A percentile compares a stretch with the other conserved stretches of the same genome.
Conservation (phyloP, 2,329 filamentous ascomycete genomes). For the Harringtonia lauricola region DNA sequence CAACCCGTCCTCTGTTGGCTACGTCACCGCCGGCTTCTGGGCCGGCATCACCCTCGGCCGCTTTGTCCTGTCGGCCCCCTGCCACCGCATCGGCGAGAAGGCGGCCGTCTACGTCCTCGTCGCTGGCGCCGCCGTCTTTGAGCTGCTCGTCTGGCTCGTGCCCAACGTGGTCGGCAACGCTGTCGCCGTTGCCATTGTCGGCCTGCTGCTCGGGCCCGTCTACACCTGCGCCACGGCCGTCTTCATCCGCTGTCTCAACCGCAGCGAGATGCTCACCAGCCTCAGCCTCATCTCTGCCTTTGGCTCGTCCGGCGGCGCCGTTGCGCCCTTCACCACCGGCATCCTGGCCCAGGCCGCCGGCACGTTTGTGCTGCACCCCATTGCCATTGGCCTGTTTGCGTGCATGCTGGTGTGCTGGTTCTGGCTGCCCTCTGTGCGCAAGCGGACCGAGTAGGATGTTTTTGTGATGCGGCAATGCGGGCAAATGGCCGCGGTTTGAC, state of each 20-base stretch:
- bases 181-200: slow-evolving; percentile 59
- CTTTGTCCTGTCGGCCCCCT: slow-evolving; percentile 57
- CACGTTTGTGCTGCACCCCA: slow-evolving; percentile 54
- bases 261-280: slow-evolving; percentile 49
- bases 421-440: slow-evolving; percentile 40
- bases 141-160: slow-evolving; percentile 69
- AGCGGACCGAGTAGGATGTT: slow-evolving; percentile 43
- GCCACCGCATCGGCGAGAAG: slow-evolving; percentile 59
- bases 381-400: slow-evolving; percentile 54
- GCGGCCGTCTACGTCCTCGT: slow-evolving; percentile 53
- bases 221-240: slow-evolving; percentile 63
- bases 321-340: slow-evolving; percentile 56
- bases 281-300: slow-evolving; percentile 60
- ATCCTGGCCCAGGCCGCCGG: slow-evolving; percentile 50
- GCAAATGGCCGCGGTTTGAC: no score
- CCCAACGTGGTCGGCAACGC: slow-evolving; percentile 64
- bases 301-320: slow-evolving; percentile 56
- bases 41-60: slow-evolving; percentile 66
- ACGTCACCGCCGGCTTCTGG: slow-evolving; percentile 66
- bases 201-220: slow-evolving; percentile 65
- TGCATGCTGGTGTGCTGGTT: slow-evolving; percentile 59
- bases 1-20: slow-evolving; percentile 60
- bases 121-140: slow-evolving; percentile 50
- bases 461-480: no score
- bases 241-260: slow-evolving; percentile 48